Base-by-base conservation (phyloP, 2,329 filamentous ascomycete genomes). In the Cadophora luteo-olivacea region DNA sequence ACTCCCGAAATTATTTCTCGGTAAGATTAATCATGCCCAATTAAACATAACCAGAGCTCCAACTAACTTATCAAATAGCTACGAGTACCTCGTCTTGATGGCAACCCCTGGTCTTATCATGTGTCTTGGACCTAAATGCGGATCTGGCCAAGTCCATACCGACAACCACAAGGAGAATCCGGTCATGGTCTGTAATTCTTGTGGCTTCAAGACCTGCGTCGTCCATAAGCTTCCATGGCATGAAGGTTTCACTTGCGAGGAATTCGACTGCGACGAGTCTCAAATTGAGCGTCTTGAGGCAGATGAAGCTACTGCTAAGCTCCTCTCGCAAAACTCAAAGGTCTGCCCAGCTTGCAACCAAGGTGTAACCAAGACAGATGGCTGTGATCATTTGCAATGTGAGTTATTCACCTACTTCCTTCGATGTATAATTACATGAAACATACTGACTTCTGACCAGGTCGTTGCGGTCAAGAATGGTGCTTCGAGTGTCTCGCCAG, bases 331-430 rank as follows among this genome's bases (percentile, higher is more conserved):
- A 29, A 57, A 69, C 14, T 69, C 69, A 0, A 65, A 71, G 25
- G 67, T 75, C 1, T 75, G 74, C 24, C 70, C 74, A 3, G 55
- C 65, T 33, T 75, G 73, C 54, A 29, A 68, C 14, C 66, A 74
- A 22, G 72, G 72, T 11, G 71, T 75, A 4, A 67, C 63, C 1
- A 68, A 69, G 49, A 66, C 32, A 11, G 70, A 69, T 0, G 74
- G 74, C 0, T 75, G 74, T 61, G 72, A 75, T 61, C 72, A 75
- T 48, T 67, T 75, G 62, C 22, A 32, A n/a, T 75, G 74, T 72
- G 66, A 70, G 70, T 72, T 65, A 70, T 67, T 69, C 55, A 24
- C 24, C 38, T 24, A 22, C 19, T 3, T 14, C 16, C 41, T 19
- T n/a, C 19, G 2, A 6, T 6, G 19, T 3, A 19, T 14, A 6